Base-by-base conservation (phyloP, 108 stramenopile species). In the Skeletonema tropicum region DNA sequence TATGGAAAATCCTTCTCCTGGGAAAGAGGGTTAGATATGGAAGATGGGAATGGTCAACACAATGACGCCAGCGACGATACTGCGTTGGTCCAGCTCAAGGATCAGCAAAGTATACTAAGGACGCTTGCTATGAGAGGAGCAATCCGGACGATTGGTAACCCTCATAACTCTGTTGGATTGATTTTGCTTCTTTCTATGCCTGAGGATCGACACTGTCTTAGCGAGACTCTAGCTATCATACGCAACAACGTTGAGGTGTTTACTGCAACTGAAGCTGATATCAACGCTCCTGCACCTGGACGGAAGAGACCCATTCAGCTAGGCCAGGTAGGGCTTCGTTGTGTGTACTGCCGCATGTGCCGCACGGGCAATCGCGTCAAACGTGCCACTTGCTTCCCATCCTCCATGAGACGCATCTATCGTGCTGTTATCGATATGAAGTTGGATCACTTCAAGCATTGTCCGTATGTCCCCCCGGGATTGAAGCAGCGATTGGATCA, bases 391-490 rank as follows among this genome's bases (percentile, higher is more conserved):
- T 96, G 95, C 75, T 96, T 92, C 52, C 95, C 95, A 57, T 94
- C 95, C 2, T 89, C 89, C 5, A 90, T 92, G 68, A 88, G 90
- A 52, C 84, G 95, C 6, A 96, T 96, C 55, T 96, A 96, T 52
- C 83, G 94, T 1, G 90, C 95, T 15, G 90, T 96, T n/a, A 96
- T 94, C 70, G 95, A 96, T 42, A 96, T 96, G 95, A 96, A 96
- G 69, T 79, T 96, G 6, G 95, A 96, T 71, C 95, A 96, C 77
- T 94, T 96, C 68, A 77, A 79, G 49, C 81, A 77, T 21, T 96
- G 95, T 74, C 90, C 85, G 15, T 91, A 91, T 45, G 92, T 96
- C 12, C 95, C 95, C n/a, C 46, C 48, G 19, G 70, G 66, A 1
- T 64, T 96, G 58, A 93, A 93, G 77, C 74, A 79, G 15, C 78